Percentiles rank a stretch among this genome's conserved stretches.
These are phyloP conservation scores for Dactylellina drechsleri DNA, from an alignment of 2,329 filamentous ascomycete genomes.

Conservation along the genomic window DNA sequence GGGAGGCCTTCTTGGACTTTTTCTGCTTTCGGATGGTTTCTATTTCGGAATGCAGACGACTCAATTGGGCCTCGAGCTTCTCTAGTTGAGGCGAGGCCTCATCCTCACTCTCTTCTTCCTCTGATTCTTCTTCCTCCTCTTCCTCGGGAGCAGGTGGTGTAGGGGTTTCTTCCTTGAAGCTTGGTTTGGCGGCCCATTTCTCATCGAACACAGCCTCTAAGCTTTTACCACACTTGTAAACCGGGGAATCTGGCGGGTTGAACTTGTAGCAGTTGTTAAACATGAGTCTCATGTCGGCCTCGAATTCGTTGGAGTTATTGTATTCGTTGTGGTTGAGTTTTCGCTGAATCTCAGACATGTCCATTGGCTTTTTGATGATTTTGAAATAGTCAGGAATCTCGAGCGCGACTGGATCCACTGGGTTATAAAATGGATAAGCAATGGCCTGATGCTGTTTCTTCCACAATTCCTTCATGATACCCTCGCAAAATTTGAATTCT, in stretches of 20 bases:
- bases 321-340: conserved; percentile 85
- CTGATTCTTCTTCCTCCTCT: conserved; percentile 71
- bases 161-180: conserved; percentile 77
- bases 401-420: conserved; percentile 91
- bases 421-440: conserved; percentile 79
- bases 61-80: conserved; percentile 75
- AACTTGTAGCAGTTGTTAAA: conserved; percentile 92
- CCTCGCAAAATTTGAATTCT: conserved; percentile 89
- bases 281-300: conserved; percentile 82
- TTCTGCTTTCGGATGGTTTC: conserved; percentile 69
- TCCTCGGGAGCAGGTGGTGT: conserved; percentile 76
- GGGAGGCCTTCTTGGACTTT: conserved; percentile 66
- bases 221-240: conserved; percentile 76
- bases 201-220: conserved; percentile 79
- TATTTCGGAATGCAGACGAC: conserved; percentile 63
- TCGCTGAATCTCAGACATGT: conserved; percentile 77
- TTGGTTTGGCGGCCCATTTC: conserved; percentile 80
- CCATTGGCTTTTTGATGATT: conserved; percentile 97
- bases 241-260: conserved; percentile 81
- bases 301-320: conserved; percentile 82
- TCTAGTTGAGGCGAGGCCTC: conserved; percentile 76
- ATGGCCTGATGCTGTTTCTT: conserved; percentile 75
- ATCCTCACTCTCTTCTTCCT: conserved; percentile 70
- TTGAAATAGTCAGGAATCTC: conserved; percentile 94
- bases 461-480: conserved; percentile 79